These are phyloP conservation scores for Aspergillus puulaauensis DNA, from an alignment of 2,329 filamentous ascomycete genomes.

Conservation along the genomic window DNA sequence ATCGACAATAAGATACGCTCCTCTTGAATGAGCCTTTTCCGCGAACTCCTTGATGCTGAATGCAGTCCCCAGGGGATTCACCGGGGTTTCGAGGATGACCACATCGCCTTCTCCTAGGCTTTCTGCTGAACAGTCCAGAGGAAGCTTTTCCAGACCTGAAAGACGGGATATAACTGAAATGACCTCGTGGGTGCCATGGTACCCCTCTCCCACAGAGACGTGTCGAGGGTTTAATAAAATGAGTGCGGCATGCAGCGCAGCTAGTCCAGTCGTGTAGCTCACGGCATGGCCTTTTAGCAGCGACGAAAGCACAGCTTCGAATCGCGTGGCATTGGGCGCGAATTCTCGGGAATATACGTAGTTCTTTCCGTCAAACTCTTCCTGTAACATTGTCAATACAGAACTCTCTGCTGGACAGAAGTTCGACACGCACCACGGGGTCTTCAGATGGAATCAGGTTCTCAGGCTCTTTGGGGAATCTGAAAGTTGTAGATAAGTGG, in stretches of 20 bases:
- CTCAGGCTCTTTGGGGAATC: constrained; percentile 71
- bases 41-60: constrained; percentile 72
- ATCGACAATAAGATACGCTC: constrained; percentile 82
- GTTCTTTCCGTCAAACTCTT: constrained; percentile 29
- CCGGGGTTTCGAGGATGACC: constrained; percentile 86
- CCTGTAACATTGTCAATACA: constrained; percentile 4
- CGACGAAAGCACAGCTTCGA: constrained; percentile 79
- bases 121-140: constrained; percentile 67
- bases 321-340: constrained; percentile 76
- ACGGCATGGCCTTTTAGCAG: constrained; percentile 65
- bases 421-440: constrained; percentile 43
- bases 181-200: constrained; percentile 94
- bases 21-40: constrained; percentile 66
- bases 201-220: constrained; percentile 78
- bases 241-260: constrained; percentile 83
- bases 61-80: constrained; percentile 86
- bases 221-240: constrained; percentile 77
- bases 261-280: constrained; percentile 79
- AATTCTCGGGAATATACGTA: constrained; percentile 83
- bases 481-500: constrained; percentile 87
- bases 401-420: neutral
- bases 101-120: constrained; percentile 75
- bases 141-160: constrained; percentile 69
- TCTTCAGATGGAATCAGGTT: constrained; percentile 56
- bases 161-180: constrained; percentile 71